A percentile compares a stretch with the other conserved stretches of the same genome.
These are phyloP conservation scores for Trametopsis cervina DNA, from an alignment of 768 basidiomycete genomes.

Conservation along the genomic window DNA sequence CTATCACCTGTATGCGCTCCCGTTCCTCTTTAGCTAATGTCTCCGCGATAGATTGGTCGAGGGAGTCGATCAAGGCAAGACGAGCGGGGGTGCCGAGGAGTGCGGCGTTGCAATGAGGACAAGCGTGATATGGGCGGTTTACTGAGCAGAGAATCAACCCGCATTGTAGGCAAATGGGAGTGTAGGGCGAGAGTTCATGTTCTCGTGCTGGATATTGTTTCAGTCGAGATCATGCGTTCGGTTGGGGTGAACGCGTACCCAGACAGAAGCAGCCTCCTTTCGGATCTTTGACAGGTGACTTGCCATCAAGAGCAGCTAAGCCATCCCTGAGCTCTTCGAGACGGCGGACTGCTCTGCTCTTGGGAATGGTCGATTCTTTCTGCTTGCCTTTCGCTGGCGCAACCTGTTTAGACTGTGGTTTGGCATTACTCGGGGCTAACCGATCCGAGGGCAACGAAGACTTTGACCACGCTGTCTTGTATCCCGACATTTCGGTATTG, in stretches of 20 bases:
- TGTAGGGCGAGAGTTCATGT: conserved; percentile 52
- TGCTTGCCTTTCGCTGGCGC: conserved; percentile 33
- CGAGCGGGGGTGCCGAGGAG: conserved; percentile 32
- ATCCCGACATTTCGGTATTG: too few species aligned
- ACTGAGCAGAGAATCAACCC: conserved; percentile 57
- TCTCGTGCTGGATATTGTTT: conserved; percentile 36
- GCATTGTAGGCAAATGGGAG: conserved; percentile 47
- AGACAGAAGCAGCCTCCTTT: conserved; percentile 68
- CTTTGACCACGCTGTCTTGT: too few species aligned
- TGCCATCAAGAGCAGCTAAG: conserved; percentile 16
- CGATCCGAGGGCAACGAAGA: conserved; percentile 54
- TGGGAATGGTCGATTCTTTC: conserved; percentile 25
- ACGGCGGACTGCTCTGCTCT: conserved; percentile 40
- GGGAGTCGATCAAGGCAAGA: conserved; percentile 30
- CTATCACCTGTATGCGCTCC: conserved; percentile 37
- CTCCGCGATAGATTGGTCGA: conserved; percentile 38
- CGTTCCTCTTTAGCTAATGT: conserved; percentile 41
- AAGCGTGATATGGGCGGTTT: conserved; percentile 47
- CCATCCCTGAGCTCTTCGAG: conserved; percentile 43
- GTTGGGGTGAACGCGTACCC: conserved; percentile 25
- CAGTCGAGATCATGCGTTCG: neutral
- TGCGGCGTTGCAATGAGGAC: conserved; percentile 41
- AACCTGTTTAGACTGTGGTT: conserved; percentile 24
- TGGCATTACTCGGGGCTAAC: conserved; percentile 30
- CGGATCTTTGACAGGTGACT: conserved; percentile 40